Base-by-base conservation (phyloP, 257 asterid species). In the Solanum paucissectum region DNA sequence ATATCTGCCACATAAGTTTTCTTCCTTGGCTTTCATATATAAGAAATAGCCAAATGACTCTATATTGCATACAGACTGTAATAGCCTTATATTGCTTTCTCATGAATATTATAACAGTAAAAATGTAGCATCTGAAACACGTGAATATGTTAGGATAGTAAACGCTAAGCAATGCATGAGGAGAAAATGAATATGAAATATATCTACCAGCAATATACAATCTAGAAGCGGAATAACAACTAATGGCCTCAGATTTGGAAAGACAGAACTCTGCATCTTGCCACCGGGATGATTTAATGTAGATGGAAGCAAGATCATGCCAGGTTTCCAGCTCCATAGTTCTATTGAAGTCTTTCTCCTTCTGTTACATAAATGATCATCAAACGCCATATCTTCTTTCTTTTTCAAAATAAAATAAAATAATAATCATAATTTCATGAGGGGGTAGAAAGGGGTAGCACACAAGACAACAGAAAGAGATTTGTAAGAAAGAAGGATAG, bases 291-390 rank as follows among this genome's bases (percentile, higher is more conserved):
- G 91, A 91, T 79, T 90, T 90, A 86, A 92, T 92, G 91, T 97
- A 95, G 89, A 95, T 91, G 85, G 93, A 92, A 87, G 98, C 98
- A 93, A 97, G 88, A 90, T 95, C 98, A 82, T 93, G 95, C 99
- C 98, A 97, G 16, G 93, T 94, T 87, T 93, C 98, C 90, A 90
- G 89, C 93, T 96, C 98, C 87, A 94, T 91, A 82, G 88, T 88
- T 71, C 84, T 90, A 68, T 91, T 84, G 40, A 87, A 88, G 83
- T 89, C 87, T 84, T 66, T 87, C 40, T 88, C 88, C 38, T 89
- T 93, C 98, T 95, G 94, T 76, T 89, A 91, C 32, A 74, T n/a
- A 87, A 60, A 55, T 16, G 66, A 21, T 58, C 21, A 87, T 14
- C 66, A 84, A 36, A 64, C 25, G 5, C 16, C 85, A 66, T 42